A percentile compares a stretch with the other conserved stretches of the same genome.
Conservation (phyloP, 495 filamentous ascomycete species). For the Aspergillus funiculosus region DNA sequence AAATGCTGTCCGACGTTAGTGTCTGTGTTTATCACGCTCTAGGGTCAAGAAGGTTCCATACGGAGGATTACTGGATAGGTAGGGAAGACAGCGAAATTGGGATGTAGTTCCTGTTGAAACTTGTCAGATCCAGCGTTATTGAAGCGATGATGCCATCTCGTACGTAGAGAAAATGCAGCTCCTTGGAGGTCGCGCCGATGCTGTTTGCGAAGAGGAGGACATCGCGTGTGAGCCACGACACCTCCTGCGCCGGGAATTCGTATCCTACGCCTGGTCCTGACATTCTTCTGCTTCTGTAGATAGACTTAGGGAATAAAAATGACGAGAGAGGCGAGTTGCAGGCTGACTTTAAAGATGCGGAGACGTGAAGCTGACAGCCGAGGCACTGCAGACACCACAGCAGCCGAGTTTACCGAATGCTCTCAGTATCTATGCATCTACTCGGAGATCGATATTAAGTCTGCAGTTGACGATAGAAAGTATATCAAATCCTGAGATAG, state of each 20-base stretch:
- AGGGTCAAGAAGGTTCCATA: conserved; percentile 37
- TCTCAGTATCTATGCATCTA: too few species aligned
- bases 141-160: background rate
- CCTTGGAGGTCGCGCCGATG: conserved; percentile 76
- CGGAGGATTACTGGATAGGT: conserved; percentile 80
- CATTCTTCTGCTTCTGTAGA: conserved; percentile 22
- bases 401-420: too few species aligned
- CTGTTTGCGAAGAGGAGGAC: conserved; percentile 80
- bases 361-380: too few species aligned
- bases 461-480: too few species aligned
- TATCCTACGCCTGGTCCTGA: conserved; percentile 66
- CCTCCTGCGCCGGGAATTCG: conserved; percentile 65
- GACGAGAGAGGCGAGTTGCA: background rate
- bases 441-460: too few species aligned
- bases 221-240: conserved; percentile 82
- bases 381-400: too few species aligned
- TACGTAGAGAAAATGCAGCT: conserved; percentile 88
- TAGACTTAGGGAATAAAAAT: background rate
- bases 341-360: too few species aligned
- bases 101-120: conserved; percentile 63
- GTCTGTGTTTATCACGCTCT: too few species aligned
- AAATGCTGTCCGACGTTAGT: conserved; percentile 52
- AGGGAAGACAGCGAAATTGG: conserved; percentile 76
- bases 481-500: too few species aligned
- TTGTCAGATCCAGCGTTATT: background rate